Percentiles rank a stretch among this genome's conserved stretches.
These are phyloP conservation scores for Cyclostephanos tholiformis DNA, from an alignment of 108 stramenopile genomes.

Conservation along the genomic window DNA sequence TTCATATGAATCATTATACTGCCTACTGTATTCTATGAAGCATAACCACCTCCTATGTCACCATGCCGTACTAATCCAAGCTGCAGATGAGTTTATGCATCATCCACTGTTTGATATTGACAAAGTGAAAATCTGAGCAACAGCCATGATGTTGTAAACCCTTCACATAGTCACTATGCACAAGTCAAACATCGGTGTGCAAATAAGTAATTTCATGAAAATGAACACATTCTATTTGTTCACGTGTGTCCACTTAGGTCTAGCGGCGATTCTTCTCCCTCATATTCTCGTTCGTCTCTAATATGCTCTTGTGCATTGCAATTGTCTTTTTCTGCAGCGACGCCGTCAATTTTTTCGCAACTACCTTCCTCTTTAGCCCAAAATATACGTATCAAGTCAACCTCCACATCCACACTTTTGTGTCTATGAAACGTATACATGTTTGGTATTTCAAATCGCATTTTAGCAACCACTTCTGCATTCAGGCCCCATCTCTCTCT, in stretches of 20 bases:
- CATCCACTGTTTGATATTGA: background rate
- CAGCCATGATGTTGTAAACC: no score
- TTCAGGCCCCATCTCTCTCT: slow-evolving; percentile 70
- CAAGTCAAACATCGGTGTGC: background rate
- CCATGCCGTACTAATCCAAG: background rate
- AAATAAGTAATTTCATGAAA: background rate
- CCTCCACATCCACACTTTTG: slow-evolving; percentile 87
- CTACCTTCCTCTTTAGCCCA: slow-evolving; percentile 22
- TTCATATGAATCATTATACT: background rate
- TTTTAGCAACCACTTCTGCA: slow-evolving; percentile 88
- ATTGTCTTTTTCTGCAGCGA: background rate
- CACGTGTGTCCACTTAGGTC: slow-evolving; percentile 28
- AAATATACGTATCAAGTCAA: slow-evolving; percentile 87
- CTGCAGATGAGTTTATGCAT: background rate
- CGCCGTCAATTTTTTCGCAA: background rate
- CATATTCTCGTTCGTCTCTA: slow-evolving; percentile 12
- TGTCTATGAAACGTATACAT: slow-evolving; percentile 93
- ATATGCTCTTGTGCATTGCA: background rate
- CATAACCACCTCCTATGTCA: background rate
- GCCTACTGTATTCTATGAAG: no score
- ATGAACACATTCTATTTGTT: background rate
- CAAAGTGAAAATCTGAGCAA: background rate
- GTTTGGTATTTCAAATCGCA: slow-evolving; percentile 93
- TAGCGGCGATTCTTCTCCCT: slow-evolving; percentile 32
- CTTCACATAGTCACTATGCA: no score